phyloP scores from a whole-genome alignment of 1,284 basidiomycete species.

The Trichosporon sp. region DNA sequence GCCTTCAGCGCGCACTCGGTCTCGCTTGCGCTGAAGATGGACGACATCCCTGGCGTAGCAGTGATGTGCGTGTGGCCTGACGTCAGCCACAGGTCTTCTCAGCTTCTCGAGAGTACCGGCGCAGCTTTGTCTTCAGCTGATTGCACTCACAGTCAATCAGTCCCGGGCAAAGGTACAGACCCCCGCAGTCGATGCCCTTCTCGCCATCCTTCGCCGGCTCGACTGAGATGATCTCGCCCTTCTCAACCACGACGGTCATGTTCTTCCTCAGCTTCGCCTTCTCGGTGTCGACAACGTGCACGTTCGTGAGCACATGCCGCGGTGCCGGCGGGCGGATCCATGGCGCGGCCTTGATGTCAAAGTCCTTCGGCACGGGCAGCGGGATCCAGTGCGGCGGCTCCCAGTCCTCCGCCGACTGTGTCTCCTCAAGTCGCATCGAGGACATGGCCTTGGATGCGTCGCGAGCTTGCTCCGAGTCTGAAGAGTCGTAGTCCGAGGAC shows the following conservation, averaged over 20 bases:
- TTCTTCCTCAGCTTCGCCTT: slow-evolving; percentile 20
- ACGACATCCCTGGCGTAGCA: slow-evolving; percentile 45
- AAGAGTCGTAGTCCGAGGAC: not conserved
- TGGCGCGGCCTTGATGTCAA: slow-evolving; percentile 23
- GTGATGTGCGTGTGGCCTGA: slow-evolving; percentile 53
- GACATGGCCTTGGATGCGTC: slow-evolving; percentile 2
- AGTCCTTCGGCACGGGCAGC: slow-evolving; percentile 24
- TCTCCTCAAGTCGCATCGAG: slow-evolving; percentile 1
- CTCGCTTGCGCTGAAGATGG: slow-evolving; percentile 21
- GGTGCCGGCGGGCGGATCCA: slow-evolving; percentile 23
- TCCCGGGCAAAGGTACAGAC: slow-evolving; percentile 49
- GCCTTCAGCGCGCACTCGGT: slow-evolving; percentile 47
- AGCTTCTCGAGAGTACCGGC: too few relatives aligned
- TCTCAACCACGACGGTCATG: slow-evolving; percentile 40
- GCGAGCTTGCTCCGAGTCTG: not conserved
- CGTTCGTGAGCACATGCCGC: slow-evolving; percentile 25
- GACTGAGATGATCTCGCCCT: slow-evolving; percentile 42
- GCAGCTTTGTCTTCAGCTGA: not conserved
- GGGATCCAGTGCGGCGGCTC: slow-evolving; percentile 30
- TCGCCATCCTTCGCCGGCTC: slow-evolving; percentile 14
- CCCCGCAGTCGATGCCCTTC: slow-evolving; percentile 40
- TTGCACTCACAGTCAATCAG: slow-evolving; percentile 31
- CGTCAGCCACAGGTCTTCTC: too few relatives aligned
- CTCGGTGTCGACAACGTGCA: slow-evolving; percentile 28
- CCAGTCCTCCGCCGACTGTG: slow-evolving; percentile 22